Evolutionary conservation across 1,139 yeast genomes (phyloP), one percentile per base, ranked within the genome.

Genomic region (Petasospora rhodanensis): DNA sequence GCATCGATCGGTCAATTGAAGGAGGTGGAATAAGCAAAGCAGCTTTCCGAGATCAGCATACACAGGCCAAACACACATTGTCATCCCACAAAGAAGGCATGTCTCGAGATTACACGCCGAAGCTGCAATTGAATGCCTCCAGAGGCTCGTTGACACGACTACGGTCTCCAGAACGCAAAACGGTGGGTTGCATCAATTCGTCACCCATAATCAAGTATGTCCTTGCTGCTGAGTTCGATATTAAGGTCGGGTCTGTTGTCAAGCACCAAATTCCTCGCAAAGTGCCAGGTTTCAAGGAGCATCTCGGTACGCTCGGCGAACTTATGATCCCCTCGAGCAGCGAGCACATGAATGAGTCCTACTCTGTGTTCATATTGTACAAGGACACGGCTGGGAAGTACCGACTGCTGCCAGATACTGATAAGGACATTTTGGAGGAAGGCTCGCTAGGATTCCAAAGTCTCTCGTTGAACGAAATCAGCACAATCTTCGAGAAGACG

Each of bases 201-300:
- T n/a, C 37, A 3, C 27, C 38, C 12, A 15, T 41, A 0, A 47
- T 34, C 4, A 47, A 42, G 21, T 74, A 64, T 40, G 60, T 75
- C 6, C 46, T 74, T 15, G 62, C 76, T 4, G 76, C 79, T 0
- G 79, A 74, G 54, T 76, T 76, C 49, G 79, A 76, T 46, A 68
- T 72, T 39, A 73, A 67, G 42, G 64, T 72, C 46, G 82, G 82
- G 0, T 70, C 78, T 1, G 58, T 66, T 8, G 52, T 76, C 17
- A 55, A 64, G 29, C 69, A 68, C 43, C 79, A 72, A 45, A 59
- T 64, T 33, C 81, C 82, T 1, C 36, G 50, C 13, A 55, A 54
- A 30, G 47, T 50, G 2, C 70, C 35, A 62, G 73, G 50, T 2
- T 41, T 43, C 26, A 52, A 49, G 5, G 76, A 75, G 10, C 58